A percentile compares a stretch with the other conserved stretches of the same genome.
Evolutionary conservation across 1,284 basidiomycete genomes (phyloP).

Genomic region (Trametes pubescens): DNA sequence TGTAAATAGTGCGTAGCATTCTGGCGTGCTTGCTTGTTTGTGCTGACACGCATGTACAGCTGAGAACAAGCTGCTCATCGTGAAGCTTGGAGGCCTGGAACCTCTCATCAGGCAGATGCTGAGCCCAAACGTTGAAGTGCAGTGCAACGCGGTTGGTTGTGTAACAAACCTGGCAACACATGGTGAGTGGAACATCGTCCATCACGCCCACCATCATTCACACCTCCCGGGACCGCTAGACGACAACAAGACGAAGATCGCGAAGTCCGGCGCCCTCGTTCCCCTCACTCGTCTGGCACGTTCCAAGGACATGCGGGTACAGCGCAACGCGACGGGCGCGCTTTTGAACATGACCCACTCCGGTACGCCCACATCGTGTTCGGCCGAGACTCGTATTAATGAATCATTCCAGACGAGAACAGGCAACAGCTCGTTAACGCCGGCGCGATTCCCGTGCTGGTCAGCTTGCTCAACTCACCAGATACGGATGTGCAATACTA

Average conservation of each 20-base stretch:
- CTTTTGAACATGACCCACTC: slow-evolving; percentile 99
- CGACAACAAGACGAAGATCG: slow-evolving; percentile 99
- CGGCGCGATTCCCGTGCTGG: slow-evolving; percentile 97
- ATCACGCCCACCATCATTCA: neutral
- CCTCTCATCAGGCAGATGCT: slow-evolving; percentile 99
- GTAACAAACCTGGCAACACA: slow-evolving; percentile 99
- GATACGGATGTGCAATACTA: slow-evolving; percentile 99
- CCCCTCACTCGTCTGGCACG: slow-evolving; percentile 96
- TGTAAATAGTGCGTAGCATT: slow-evolving; percentile 87
- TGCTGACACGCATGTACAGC: slow-evolving; percentile 58
- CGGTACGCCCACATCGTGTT: slow-evolving; percentile 57
- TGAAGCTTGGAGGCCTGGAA: slow-evolving; percentile 97
- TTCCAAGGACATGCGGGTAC: slow-evolving; percentile 99
- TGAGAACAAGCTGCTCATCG: slow-evolving; percentile 99
- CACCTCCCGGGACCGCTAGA: slow-evolving; percentile 55
- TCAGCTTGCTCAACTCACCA: slow-evolving; percentile 93
- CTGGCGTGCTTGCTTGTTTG: slow-evolving; percentile 4
- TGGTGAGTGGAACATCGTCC: slow-evolving; percentile 59
- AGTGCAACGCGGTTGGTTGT: slow-evolving; percentile 99
- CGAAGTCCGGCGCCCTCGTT: slow-evolving; percentile 97
- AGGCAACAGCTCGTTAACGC: slow-evolving; percentile 98
- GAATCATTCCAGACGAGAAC: slow-evolving; percentile 83
- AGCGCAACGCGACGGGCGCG: slow-evolving; percentile 98
- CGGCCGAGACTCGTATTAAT: slow-evolving; percentile 17
- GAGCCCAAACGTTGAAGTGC: slow-evolving; percentile 98